These are phyloP conservation scores for Globisporangium polare DNA, from an alignment of 352 stramenopile species.

Conservation along the genomic window DNA sequence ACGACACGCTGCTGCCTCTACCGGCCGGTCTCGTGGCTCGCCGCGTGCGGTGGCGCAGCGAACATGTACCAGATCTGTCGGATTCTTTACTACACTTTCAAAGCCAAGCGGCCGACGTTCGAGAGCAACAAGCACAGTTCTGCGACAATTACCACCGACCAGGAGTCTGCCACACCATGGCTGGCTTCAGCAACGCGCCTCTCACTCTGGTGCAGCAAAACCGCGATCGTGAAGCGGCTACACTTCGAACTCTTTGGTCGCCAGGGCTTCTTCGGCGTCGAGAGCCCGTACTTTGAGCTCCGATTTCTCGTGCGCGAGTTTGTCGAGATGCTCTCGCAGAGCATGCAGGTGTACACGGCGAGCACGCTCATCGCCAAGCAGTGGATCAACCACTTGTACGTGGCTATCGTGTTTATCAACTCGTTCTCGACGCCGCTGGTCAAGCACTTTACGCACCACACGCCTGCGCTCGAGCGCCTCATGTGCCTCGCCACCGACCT, in stretches of 20 bases:
- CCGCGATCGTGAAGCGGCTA: neutral
- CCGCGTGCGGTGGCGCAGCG: neutral
- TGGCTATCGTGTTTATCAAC: conserved; percentile 16
- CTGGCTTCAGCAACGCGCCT: neutral
- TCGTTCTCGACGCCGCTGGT: conserved; percentile 25
- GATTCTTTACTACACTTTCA: conserved; percentile 5
- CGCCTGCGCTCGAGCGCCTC: conserved; percentile 15
- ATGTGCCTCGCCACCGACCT: conserved; percentile 17
- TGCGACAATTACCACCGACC: neutral
- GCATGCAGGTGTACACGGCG: conserved; percentile 15
- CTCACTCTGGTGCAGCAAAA: neutral
- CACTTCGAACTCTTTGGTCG: neutral
- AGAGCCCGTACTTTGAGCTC: conserved; percentile 18
- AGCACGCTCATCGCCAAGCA: conserved; percentile 10
- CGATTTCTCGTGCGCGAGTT: conserved; percentile 17
- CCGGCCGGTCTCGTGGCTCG: neutral
- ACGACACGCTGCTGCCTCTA: conserved; percentile 8
- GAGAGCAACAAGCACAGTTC: neutral
- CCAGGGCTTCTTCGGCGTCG: conserved; percentile 11
- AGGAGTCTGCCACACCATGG: neutral
- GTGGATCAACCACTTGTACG: conserved; percentile 27
- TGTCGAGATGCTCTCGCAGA: conserved; percentile 25
- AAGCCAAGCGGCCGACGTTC: neutral
- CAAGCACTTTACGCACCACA: conserved; percentile 18
- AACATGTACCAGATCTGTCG: conserved; percentile 11